Percentiles rank a stretch among this genome's conserved stretches.
phyloP scores from a whole-genome alignment of 1,284 basidiomycete species.

The Butyriboletus appendiculatus region DNA sequence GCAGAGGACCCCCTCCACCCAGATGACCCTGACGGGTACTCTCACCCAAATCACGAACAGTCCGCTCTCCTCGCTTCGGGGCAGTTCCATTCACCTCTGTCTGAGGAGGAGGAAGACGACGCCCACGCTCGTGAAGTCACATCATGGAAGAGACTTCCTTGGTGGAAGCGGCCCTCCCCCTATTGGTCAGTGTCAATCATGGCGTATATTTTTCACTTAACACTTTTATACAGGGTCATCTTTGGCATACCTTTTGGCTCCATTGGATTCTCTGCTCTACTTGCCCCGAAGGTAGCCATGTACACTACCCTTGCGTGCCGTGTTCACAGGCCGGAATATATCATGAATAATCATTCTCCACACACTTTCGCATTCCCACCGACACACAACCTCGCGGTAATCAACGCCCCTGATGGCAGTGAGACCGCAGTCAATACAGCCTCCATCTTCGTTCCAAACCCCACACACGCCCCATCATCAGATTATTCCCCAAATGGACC shows the following conservation, averaged over 20 bases:
- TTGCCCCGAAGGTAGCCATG: slow-evolving; percentile 67
- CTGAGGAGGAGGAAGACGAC: slow-evolving; percentile 30
- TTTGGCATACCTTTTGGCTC: slow-evolving; percentile 52
- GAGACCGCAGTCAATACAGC: not conserved
- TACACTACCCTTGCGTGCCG: slow-evolving; percentile 59
- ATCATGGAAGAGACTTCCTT: slow-evolving; percentile 43
- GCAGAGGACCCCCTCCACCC: slow-evolving; percentile 34
- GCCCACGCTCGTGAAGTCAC: slow-evolving; percentile 30
- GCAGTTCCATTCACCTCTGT: slow-evolving; percentile 5
- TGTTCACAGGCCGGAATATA: slow-evolving; percentile 53
- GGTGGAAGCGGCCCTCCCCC: slow-evolving; percentile 70
- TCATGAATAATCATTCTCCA: slow-evolving; percentile 12
- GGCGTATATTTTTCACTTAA: not conserved
- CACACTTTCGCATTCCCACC: not conserved
- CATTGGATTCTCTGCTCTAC: slow-evolving; percentile 52
- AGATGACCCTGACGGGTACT: slow-evolving; percentile 36
- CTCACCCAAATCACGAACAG: slow-evolving; percentile 41
- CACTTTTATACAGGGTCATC: slow-evolving; percentile 45
- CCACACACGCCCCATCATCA: not conserved
- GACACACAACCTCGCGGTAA: not conserved
- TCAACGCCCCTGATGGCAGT: not conserved
- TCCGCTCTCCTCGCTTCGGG: slow-evolving; percentile 38
- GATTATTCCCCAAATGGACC: not conserved
- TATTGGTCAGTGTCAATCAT: slow-evolving; percentile 53
- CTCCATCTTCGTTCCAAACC: not conserved